Percentiles rank a stretch among this genome's conserved stretches.
These are phyloP conservation scores for Hypoxylon intermedium DNA, from an alignment of 495 filamentous ascomycete species.

Conservation along the genomic window DNA sequence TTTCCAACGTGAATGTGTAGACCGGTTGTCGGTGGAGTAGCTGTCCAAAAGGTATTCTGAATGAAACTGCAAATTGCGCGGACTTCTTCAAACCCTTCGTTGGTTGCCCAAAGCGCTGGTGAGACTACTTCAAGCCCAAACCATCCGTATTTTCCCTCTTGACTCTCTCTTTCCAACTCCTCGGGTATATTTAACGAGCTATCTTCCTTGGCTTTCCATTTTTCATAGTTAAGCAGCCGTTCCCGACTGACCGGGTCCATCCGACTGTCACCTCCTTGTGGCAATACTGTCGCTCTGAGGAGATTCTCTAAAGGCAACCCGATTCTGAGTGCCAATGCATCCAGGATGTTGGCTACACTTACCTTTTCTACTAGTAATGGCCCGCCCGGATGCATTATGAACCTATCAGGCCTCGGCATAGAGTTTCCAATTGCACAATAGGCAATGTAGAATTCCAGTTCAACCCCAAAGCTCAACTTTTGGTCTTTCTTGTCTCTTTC, in stretches of 20 bases:
- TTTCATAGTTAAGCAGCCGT: no score
- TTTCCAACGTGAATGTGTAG: conserved; percentile 36
- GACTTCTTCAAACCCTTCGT: conserved; percentile 19
- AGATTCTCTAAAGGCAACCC: no score
- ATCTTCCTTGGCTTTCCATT: not conserved
- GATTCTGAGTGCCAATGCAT: no score
- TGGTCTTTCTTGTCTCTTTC: no score
- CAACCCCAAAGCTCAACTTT: conserved; percentile 28
- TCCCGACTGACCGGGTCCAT: no score
- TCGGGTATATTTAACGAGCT: not conserved
- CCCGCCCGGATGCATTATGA: not conserved
- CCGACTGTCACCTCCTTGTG: no score
- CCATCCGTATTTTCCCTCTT: conserved; percentile 3
- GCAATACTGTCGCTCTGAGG: no score
- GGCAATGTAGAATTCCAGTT: conserved; percentile 33
- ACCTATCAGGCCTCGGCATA: not conserved
- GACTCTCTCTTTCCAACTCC: not conserved
- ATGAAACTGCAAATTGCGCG: conserved; percentile 24
- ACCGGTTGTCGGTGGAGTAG: not conserved
- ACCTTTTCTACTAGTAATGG: not conserved
- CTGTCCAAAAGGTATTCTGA: conserved; percentile 7
- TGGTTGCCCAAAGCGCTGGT: conserved; percentile 24
- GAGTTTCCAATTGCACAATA: not conserved
- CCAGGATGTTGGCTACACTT: no score
- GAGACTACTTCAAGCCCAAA: conserved; percentile 15